Conservation (phyloP, 1,284 basidiomycete species). For the Apiotrichum brassicae region DNA sequence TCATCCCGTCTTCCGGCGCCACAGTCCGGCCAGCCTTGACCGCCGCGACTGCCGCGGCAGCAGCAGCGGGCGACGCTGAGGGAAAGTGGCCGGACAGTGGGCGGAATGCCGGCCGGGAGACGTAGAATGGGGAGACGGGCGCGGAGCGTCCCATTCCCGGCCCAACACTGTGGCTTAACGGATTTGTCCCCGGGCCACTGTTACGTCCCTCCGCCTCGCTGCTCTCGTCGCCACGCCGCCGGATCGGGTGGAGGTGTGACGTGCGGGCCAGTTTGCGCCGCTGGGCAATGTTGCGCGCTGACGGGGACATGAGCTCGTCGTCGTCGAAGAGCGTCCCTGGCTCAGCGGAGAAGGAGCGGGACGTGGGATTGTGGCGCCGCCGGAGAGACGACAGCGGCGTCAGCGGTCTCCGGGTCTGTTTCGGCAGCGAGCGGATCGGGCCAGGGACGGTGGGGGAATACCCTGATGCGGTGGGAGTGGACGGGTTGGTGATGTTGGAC, state of each 20-base stretch:
- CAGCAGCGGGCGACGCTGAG: not conserved
- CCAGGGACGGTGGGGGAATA: not conserved
- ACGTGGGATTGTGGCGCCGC: constrained; percentile 1
- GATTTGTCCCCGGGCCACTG: too few species aligned
- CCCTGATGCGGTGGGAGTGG: not conserved
- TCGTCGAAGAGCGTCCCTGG: not conserved
- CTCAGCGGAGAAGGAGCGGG: constrained; percentile 2
- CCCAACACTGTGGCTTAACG: too few species aligned
- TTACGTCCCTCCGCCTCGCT: constrained; percentile 3
- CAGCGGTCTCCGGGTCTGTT: not conserved
- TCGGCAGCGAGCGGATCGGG: not conserved
- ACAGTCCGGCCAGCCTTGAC: not conserved
- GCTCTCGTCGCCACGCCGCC: constrained; percentile 11
- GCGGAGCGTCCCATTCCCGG: not conserved
- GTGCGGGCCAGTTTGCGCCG: constrained; percentile 24
- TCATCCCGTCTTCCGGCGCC: constrained; percentile 1
- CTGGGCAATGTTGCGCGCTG: not conserved
- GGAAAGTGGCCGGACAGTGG: not conserved
- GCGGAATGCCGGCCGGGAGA: not conserved
- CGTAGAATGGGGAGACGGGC: not conserved
- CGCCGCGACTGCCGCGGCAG: not conserved
- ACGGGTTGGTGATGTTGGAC: not conserved
- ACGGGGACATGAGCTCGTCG: constrained; percentile 1
- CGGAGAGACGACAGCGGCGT: not conserved
- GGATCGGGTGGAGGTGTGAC: constrained; percentile 37